A percentile compares a stretch with the other conserved stretches of the same genome.
phyloP scores from a whole-genome alignment of 257 asterid species.

The Solanum neorickii region DNA sequence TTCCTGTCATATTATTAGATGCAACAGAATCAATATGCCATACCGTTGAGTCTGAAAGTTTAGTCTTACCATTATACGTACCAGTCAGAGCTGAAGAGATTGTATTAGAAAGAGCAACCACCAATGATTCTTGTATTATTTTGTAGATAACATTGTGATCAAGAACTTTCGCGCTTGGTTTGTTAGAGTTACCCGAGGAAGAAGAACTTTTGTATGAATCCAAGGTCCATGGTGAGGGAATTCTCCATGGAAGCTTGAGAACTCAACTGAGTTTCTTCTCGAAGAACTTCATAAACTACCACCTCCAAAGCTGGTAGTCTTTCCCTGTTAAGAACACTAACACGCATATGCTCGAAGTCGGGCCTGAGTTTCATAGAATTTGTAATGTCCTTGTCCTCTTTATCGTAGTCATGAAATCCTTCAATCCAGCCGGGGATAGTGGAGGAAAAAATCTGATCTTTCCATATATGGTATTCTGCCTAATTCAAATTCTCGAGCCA shows the following conservation, averaged over 20 bases:
- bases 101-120: background rate
- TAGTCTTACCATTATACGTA: background rate
- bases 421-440: background rate
- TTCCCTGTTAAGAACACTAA: background rate
- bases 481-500: too few relatives aligned
- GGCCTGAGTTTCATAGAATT: background rate
- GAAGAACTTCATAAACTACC: too few relatives aligned
- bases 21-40: background rate
- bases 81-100: background rate
- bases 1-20: background rate
- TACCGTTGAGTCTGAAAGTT: background rate
- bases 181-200: too few relatives aligned
- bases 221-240: too few relatives aligned
- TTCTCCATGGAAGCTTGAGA: too few relatives aligned
- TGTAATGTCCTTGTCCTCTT: background rate
- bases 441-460: background rate
- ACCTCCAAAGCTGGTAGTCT: background rate
- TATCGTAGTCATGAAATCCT: background rate
- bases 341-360: background rate
- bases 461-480: too few relatives aligned
- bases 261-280: too few relatives aligned
- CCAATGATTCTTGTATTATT: background rate
- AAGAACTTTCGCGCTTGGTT: background rate
- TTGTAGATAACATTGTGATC: background rate
- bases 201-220: too few relatives aligned